These are phyloP conservation scores for Corniculantispora saksenae DNA, from an alignment of 2,329 filamentous ascomycete species.

Conservation along the genomic window DNA sequence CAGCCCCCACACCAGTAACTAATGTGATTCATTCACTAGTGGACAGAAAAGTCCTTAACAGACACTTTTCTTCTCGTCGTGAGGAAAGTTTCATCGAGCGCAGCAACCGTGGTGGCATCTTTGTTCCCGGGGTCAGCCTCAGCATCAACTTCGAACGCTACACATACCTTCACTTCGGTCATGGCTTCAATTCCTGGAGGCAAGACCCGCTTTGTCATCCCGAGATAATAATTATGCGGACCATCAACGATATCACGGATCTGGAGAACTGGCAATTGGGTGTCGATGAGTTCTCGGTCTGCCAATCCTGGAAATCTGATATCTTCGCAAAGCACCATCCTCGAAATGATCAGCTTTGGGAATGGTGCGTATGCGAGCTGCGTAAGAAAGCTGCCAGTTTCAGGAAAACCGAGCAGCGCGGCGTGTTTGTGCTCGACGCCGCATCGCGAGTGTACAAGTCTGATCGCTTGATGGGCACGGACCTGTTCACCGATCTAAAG, in stretches of 20 bases:
- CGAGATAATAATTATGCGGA: background rate
- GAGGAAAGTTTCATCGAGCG: background rate
- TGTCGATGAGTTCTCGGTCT: background rate
- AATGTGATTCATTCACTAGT: background rate
- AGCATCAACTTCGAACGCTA: constrained; percentile 11
- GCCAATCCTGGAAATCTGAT: background rate
- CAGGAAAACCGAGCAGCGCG: background rate
- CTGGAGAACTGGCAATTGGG: background rate
- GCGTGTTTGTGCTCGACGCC: background rate
- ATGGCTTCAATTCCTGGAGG: constrained; percentile 3
- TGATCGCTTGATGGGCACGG: background rate
- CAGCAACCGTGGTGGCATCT: background rate
- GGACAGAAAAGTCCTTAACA: background rate
- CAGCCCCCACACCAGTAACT: background rate
- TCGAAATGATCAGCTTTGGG: background rate
- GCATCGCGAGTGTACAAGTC: constrained; percentile 3
- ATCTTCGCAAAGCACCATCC: background rate
- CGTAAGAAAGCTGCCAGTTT: background rate
- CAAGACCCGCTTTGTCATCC: background rate
- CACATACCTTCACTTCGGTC: constrained; percentile 1
- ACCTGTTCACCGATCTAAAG: background rate
- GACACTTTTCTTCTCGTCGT: background rate
- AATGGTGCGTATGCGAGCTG: constrained; percentile 6
- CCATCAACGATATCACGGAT: constrained; percentile 6
- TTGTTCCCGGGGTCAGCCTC: background rate